Conservation (phyloP, 1,284 basidiomycete species). For the Mixia osmundae region DNA sequence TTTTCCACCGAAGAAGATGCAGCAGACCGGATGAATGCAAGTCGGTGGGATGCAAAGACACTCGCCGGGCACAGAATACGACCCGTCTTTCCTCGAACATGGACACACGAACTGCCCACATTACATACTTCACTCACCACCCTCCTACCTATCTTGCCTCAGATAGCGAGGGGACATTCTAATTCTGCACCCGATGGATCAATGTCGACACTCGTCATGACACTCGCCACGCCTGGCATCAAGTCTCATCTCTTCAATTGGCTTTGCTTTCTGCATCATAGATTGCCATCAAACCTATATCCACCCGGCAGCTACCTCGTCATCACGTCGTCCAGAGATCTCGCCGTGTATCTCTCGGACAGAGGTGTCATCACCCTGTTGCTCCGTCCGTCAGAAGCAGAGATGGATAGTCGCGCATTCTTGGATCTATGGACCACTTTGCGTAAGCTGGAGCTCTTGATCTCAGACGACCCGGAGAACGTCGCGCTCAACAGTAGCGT, state of each 20-base stretch:
- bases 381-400: neutral
- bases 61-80: too few species aligned
- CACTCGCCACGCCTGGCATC: constrained; percentile 14
- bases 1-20: too few species aligned
- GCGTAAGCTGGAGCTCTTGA: constrained; percentile 11
- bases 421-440: neutral
- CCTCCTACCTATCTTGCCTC: constrained; percentile 11
- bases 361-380: constrained; percentile 6
- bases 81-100: neutral
- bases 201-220: constrained; percentile 12
- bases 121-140: constrained; percentile 12
- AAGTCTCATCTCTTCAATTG: constrained; percentile 14
- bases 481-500: neutral
- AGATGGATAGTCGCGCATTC: neutral
- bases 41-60: too few species aligned
- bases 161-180: neutral
- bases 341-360: constrained; percentile 1
- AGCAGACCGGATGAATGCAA: too few species aligned
- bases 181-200: constrained; percentile 7
- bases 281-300: neutral
- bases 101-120: constrained; percentile 10
- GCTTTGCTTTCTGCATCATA: constrained; percentile 13
- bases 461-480: constrained; percentile 5
- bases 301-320: constrained; percentile 9
- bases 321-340: constrained; percentile 8